phyloP scores from a whole-genome alignment of 306 rosid species.

The Senna tora region DNA sequence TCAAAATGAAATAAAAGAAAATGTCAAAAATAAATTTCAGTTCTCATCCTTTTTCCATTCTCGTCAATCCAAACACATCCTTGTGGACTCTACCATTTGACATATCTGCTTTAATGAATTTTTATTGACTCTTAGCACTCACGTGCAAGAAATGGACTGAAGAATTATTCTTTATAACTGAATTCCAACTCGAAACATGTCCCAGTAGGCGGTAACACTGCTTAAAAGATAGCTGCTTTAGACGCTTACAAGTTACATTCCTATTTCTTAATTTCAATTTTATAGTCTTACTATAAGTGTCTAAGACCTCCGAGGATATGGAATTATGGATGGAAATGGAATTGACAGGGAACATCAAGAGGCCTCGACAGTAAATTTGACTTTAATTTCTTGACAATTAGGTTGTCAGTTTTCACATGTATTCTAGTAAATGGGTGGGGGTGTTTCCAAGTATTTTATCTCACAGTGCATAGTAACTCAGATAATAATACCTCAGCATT shows the following conservation, averaged over 20 bases:
- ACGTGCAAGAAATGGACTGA: background rate
- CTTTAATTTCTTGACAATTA: constrained; percentile 9
- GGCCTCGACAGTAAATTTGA: constrained; percentile 4
- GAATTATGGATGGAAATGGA: constrained; percentile 8
- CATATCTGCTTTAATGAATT: background rate
- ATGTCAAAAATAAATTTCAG: too few species aligned
- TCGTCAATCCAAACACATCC: too few species aligned
- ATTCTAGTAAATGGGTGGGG: background rate
- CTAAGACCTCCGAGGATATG: background rate
- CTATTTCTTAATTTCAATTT: constrained; percentile 18
- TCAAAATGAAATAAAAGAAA: too few species aligned
- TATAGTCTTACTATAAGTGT: background rate
- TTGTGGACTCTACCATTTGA: background rate
- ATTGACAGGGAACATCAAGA: constrained; percentile 20
- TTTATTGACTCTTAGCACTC: background rate
- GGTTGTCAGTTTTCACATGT: constrained; percentile 11
- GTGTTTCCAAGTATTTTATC: background rate
- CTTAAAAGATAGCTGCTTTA: constrained; percentile 14
- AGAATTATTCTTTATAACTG: background rate
- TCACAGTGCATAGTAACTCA: constrained; percentile 11
- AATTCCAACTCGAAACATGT: constrained; percentile 1
- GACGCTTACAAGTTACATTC: background rate
- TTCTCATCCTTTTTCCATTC: too few species aligned
- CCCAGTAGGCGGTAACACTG: background rate
- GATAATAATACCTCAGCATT: constrained; percentile 84